Percentiles rank a stretch among this genome's conserved stretches.
Conservation (phyloP, 441 rosid genomes). For the Populus tomentosa region DNA sequence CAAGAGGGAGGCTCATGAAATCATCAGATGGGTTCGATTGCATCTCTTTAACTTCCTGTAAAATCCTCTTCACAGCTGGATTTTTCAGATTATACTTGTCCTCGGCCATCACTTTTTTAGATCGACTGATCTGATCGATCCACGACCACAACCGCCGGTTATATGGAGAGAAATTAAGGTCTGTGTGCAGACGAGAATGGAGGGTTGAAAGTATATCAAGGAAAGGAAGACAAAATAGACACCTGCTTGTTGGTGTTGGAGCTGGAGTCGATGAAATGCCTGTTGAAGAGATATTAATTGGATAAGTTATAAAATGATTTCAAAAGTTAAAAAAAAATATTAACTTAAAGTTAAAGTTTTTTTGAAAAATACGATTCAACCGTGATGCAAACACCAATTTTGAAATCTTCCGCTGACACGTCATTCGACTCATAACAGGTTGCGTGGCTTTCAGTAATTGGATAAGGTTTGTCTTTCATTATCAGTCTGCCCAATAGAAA, state of each 20-base stretch:
- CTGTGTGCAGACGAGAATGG: neutral
- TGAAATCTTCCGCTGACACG: constrained; percentile 13
- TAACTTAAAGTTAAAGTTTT: too few relatives aligned
- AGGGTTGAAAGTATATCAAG: too few relatives aligned
- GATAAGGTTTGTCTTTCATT: constrained; percentile 2
- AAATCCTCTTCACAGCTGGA: constrained; percentile 94
- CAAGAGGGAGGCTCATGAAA: constrained; percentile 95
- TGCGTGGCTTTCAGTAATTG: constrained; percentile 29
- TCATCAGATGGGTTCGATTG: constrained; percentile 97
- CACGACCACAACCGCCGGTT: constrained; percentile 9
- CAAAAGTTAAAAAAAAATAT: too few relatives aligned
- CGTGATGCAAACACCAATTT: neutral
- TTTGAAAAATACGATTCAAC: too few relatives aligned
- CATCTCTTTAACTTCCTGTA: constrained; percentile 99
- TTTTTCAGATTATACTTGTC: constrained; percentile 85
- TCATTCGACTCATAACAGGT: neutral
- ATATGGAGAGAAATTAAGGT: neutral
- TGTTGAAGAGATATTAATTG: too few relatives aligned
- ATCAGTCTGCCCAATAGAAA: neutral
- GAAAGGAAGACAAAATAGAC: too few relatives aligned
- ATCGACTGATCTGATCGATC: constrained; percentile 26
- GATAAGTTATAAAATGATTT: too few relatives aligned
- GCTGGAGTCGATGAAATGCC: neutral
- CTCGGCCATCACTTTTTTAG: constrained; percentile 57
- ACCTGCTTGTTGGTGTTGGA: neutral